Percentiles rank a stretch among this genome's conserved stretches.
Evolutionary conservation across 1,139 yeast genomes (phyloP).

Genomic region (Blastobotrys serpentis): DNA sequence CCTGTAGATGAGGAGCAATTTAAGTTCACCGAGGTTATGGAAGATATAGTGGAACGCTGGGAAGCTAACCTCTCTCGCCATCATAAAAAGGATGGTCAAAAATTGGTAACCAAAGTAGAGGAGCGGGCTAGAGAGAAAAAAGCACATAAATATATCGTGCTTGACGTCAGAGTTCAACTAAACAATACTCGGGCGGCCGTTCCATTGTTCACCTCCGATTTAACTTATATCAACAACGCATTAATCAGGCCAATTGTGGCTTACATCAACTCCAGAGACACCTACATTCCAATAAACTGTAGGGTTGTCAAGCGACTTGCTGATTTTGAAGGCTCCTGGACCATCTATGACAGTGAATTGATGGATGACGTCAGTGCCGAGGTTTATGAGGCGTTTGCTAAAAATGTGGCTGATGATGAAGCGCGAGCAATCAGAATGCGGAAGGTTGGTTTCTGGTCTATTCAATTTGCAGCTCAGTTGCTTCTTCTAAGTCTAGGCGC

Average conservation of each 20-base stretch:
- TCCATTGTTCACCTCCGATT: constrained; percentile 79
- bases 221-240: constrained; percentile 87
- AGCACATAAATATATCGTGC: constrained; percentile 57
- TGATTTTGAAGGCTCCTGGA: constrained; percentile 96
- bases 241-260: constrained; percentile 92
- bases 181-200: constrained; percentile 86
- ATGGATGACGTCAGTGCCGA: constrained; percentile 92
- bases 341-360: constrained; percentile 81
- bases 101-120: constrained; percentile 34
- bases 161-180: constrained; percentile 74
- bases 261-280: constrained; percentile 83
- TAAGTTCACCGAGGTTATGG: constrained; percentile 38
- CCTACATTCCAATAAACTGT: constrained; percentile 85
- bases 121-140: constrained; percentile 34
- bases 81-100: constrained; percentile 13
- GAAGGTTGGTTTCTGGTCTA: constrained; percentile 91
- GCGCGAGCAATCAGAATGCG: constrained; percentile 67
- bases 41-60: constrained; percentile 45
- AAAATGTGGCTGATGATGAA: constrained; percentile 85
- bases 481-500: constrained; percentile 78
- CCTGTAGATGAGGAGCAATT: constrained; percentile 59
- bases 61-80: constrained; percentile 32
- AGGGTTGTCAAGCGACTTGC: constrained; percentile 73
- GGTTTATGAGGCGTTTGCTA: constrained; percentile 86
- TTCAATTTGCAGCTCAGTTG: constrained; percentile 79